Conservation (phyloP, 116 monocot species). For the Dioscorea cayenensis region DNA sequence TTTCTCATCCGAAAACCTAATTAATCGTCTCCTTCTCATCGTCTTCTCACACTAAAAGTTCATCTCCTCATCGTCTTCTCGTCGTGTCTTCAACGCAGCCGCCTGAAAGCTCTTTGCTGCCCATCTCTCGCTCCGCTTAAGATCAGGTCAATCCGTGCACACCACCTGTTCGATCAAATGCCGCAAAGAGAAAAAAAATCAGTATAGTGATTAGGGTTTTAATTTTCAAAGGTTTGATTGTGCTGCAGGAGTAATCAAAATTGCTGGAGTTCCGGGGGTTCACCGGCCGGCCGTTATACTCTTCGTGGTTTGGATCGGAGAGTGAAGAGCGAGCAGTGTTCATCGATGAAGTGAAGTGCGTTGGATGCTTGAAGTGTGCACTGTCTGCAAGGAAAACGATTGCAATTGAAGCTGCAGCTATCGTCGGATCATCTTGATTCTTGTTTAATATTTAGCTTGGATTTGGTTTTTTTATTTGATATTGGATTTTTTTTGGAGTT, state of each 20-base stretch:
- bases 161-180: no score
- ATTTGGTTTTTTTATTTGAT: no score
- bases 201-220: neutral
- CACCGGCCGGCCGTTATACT: conserved; percentile 71
- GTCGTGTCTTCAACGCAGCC: no score
- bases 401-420: conserved; percentile 69
- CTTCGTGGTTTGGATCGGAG: conserved; percentile 58
- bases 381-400: conserved; percentile 69
- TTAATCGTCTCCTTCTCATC: no score
- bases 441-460: no score
- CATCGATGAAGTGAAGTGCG: conserved; percentile 77
- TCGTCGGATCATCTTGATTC: no score
- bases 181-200: no score
- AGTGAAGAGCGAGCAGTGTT: conserved; percentile 66
- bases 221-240: neutral
- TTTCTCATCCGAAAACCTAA: no score
- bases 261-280: conserved; percentile 54
- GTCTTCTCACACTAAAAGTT: no score
- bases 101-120: no score
- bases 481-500: no score
- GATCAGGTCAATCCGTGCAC: conserved; percentile 43
- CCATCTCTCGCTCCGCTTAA: conserved; percentile 49
- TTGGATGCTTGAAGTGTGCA: conserved; percentile 92
- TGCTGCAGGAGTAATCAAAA: conserved; percentile 53
- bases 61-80: no score